Percentiles rank a stretch among this genome's conserved stretches.
These are phyloP conservation scores for Thalassiosira profunda DNA, from an alignment of 108 stramenopile species.

Conservation along the genomic window DNA sequence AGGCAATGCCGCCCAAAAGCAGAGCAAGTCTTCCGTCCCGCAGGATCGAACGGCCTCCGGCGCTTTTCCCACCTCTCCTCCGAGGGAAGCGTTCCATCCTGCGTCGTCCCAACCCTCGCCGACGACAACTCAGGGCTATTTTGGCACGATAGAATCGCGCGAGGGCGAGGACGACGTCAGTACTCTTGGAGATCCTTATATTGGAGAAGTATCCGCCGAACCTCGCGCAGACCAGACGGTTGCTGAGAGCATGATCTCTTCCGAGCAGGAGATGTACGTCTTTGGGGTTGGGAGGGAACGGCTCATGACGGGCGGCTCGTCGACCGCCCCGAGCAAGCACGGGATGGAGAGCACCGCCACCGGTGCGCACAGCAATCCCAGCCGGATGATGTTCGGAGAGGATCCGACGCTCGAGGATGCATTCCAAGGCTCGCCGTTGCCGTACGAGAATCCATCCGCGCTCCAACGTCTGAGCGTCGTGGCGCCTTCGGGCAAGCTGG, in stretches of 20 bases:
- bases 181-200: constrained; percentile 67
- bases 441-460: neutral
- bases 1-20: neutral
- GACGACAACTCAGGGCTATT: constrained; percentile 3
- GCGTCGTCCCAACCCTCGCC: neutral
- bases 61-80: neutral
- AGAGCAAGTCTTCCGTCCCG: neutral
- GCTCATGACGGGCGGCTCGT: neutral
- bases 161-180: constrained; percentile 72
- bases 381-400: constrained; percentile 7
- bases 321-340: neutral
- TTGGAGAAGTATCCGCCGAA: neutral
- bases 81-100: constrained; percentile 8
- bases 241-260: constrained; percentile 3
- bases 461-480: constrained; percentile 43
- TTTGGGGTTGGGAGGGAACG: neutral
- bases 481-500: constrained; percentile 60
- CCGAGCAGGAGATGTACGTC: constrained; percentile 3
- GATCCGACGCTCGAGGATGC: constrained; percentile 1
- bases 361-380: neutral
- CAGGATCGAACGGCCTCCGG: neutral
- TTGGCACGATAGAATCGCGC: constrained; percentile 11
- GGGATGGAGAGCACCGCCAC: neutral
- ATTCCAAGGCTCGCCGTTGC: neutral
- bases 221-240: neutral